These are phyloP conservation scores for Flammula alnicola DNA, from an alignment of 1,284 basidiomycete genomes.

Conservation along the genomic window DNA sequence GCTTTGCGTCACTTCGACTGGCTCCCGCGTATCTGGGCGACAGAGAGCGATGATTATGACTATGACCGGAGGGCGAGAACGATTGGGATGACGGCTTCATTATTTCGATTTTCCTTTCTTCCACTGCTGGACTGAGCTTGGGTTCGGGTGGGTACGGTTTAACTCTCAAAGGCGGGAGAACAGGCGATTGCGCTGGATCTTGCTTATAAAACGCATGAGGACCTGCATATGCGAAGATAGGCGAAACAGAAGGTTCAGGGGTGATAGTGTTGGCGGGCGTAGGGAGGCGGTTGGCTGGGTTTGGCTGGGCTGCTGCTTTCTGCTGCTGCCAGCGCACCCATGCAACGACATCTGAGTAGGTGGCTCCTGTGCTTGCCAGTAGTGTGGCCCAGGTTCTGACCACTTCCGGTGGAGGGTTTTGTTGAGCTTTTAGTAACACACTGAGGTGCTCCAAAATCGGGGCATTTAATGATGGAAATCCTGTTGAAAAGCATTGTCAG, in stretches of 20 bases:
- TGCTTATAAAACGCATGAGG: too few species aligned
- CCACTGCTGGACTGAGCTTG: too few species aligned
- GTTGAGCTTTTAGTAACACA: conserved; percentile 27
- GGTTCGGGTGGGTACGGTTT: too few species aligned
- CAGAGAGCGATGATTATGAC: too few species aligned
- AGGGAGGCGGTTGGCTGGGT: conserved; percentile 27
- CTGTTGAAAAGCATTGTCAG: conserved; percentile 10
- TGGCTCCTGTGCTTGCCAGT: conserved; percentile 25
- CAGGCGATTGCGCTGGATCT: too few species aligned
- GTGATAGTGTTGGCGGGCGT: conserved; percentile 33
- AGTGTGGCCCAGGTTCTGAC: conserved; percentile 39
- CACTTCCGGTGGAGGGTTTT: conserved; percentile 31
- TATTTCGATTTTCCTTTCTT: too few species aligned
- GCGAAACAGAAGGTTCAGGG: conserved; percentile 28
- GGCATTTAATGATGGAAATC: conserved; percentile 26
- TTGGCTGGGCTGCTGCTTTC: background rate
- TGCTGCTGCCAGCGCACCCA: conserved; percentile 22
- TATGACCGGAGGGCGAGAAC: too few species aligned
- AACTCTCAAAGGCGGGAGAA: too few species aligned
- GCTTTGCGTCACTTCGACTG: too few species aligned
- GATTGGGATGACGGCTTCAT: too few species aligned
- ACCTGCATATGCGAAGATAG: background rate
- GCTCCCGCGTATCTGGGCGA: too few species aligned
- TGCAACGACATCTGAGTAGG: conserved; percentile 29
- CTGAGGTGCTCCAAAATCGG: conserved; percentile 29